Base-by-base conservation (phyloP, 2,329 filamentous ascomycete genomes). In the Tricladium varicosporioides region DNA sequence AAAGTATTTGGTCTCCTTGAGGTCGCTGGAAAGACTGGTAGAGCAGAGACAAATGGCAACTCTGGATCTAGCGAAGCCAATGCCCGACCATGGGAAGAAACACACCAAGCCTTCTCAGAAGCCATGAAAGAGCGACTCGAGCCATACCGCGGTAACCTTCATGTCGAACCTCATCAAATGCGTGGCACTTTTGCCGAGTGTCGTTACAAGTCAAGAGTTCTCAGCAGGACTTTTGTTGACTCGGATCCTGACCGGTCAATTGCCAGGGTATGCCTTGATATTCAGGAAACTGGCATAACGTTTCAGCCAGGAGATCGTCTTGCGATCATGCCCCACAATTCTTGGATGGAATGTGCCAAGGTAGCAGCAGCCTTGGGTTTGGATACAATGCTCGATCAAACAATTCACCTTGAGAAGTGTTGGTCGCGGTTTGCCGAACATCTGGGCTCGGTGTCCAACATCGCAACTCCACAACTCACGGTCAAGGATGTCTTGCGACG, bases 1-100 rank as follows among this genome's bases (percentile, higher is more conserved):
- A 82, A 82, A 63, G 80, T 82, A 4, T 82, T 80, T 60, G 80
- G 79, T 1, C 78, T 82, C 27, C 74, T 82, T 0, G 79, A 82
- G 56, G 75, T 81, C 13, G 79, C 79, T 1, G 76, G 74, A 43
- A 82, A 82, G 65, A 79, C 77, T 0, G 79, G 80, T 2, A 73
- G 80, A 3, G 78, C 79, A 0, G 79, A 76, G 57, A 81, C 79
- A 0, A 82, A 82, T 51, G 79, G 80, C 1, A 70, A 74, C 13
- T 80, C 79, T 1, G 80, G 79, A 0, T 73, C 72, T 3, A 70
- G 71, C 1, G 74, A 76, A 51, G 70, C 71, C 14, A 71, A 71
- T 5, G 68, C 68, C 1, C 71, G 76, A 5, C 76, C 78, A 1
- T 80, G 78, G 77, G 78, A 80, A 62, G 77, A 79, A 61, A 78